Base-by-base conservation (phyloP, 2,329 filamentous ascomycete genomes). In the Zymoseptoria tritici region DNA sequence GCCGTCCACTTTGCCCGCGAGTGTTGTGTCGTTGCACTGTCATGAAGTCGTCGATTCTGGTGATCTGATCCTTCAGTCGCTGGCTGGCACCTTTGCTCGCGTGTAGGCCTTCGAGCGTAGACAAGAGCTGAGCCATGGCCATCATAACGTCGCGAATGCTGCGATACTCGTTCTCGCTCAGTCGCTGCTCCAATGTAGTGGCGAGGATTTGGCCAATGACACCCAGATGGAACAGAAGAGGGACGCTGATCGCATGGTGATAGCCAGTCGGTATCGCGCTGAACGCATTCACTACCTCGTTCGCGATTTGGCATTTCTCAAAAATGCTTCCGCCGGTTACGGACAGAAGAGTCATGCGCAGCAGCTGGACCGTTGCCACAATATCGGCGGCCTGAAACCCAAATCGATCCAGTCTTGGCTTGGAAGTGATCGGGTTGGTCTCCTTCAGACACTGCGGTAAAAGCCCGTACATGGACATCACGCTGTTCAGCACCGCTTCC, bases 371-470 rank as follows among this genome's bases (percentile, higher is more conserved):
- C 2, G 77, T 79, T 2, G 77, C 76, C 52, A 73, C 72, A 21
- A 79, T 79, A 60, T 79, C 78, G 31, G 77, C 77, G 7, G 77
- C 75, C 60, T 79, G 77, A 29, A 79, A 79, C 2, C 75, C 73
- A 60, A 57, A 62, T 31, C 54, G 31, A 22, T 62, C 60, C 20
- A 54, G 50, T 72, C 76, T 4, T 71, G 65, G 56, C 74, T 74
- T 51, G 71, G 69, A 11, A 57, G 73, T 67, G 20, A 63, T 54
- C 8, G 58, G 63, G n/a, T 57, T 57, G 16, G 58, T 58, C 3
- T 57, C 56, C 56, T 66, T 67, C 61, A 71, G 66, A 26, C 56
- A 36, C 2, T 54, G 54, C 29, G 65, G 68, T 42, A 67, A 31
- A 26, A 57, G 50, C 9, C 56, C 49, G 54, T 67, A 65, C 62